Conservation (phyloP, 2,329 filamentous ascomycete species). For the Fusarium lateritium region DNA sequence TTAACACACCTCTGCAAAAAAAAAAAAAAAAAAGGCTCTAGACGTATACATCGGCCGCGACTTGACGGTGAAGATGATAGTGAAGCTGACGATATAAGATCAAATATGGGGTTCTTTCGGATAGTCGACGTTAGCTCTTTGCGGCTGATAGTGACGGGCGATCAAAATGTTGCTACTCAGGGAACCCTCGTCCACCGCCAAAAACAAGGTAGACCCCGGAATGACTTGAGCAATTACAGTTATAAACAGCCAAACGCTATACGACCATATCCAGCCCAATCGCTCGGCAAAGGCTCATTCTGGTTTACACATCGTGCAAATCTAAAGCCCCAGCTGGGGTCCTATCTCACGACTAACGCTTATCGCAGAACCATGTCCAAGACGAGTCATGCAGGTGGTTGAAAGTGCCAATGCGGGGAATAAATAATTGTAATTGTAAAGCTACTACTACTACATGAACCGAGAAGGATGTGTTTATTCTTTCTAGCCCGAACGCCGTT, state of each 20-base stretch:
- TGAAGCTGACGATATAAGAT: conserved; percentile 8
- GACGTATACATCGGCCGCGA: no score
- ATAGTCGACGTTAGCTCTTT: conserved; percentile 14
- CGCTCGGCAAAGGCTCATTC: not conserved
- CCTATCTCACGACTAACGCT: conserved; percentile 16
- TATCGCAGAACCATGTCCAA: conserved; percentile 6
- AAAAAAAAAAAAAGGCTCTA: no score
- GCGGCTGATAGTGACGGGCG: conserved; percentile 37
- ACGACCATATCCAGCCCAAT: conserved; percentile 2
- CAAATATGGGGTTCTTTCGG: not conserved
- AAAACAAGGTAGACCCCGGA: not conserved
- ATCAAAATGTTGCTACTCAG: conserved; percentile 28
- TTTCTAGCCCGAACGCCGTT: conserved; percentile 52
- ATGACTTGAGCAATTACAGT: conserved; percentile 1
- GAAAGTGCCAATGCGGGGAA: conserved; percentile 3
- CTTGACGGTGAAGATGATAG: conserved; percentile 4
- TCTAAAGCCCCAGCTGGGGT: conserved; percentile 11
- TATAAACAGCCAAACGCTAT: conserved; percentile 6
- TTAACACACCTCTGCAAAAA: conserved; percentile 3
- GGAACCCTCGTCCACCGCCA: conserved; percentile 10
- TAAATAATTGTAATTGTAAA: conserved; percentile 19
- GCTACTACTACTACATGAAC: conserved; percentile 28
- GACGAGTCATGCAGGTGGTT: conserved; percentile 19
- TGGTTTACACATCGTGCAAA: not conserved
- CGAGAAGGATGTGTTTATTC: conserved; percentile 30